Evolutionary conservation across 768 basidiomycete genomes (phyloP).

Genomic region (Cystofilobasidium ferigula): DNA sequence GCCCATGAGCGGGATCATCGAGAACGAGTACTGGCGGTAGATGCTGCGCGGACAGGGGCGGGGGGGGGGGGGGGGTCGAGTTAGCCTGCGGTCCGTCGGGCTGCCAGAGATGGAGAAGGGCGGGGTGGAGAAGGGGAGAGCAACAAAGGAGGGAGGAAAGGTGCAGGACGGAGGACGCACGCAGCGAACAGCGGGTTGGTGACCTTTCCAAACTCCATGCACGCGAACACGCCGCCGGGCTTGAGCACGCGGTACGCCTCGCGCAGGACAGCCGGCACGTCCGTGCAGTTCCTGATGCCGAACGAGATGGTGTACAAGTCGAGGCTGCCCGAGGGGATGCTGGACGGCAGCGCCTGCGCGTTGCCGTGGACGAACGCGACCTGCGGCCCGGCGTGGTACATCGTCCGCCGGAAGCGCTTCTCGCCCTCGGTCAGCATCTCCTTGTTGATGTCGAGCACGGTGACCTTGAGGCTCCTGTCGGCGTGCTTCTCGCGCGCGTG

Average conservation of each 20-base stretch:
- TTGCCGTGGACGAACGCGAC: slow-evolving; percentile 87
- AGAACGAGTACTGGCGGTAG: slow-evolving; percentile 93
- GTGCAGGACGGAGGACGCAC: slow-evolving; percentile 43
- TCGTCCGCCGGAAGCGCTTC: slow-evolving; percentile 84
- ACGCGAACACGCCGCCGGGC: slow-evolving; percentile 89
- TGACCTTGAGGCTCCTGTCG: slow-evolving; percentile 78
- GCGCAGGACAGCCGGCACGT: slow-evolving; percentile 69
- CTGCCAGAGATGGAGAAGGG: not conserved
- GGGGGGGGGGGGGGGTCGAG: not conserved
- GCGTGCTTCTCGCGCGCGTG: slow-evolving; percentile 76
- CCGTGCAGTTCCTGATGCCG: slow-evolving; percentile 94
- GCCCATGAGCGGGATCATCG: slow-evolving; percentile 86
- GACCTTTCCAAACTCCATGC: slow-evolving; percentile 91
- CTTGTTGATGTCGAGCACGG: slow-evolving; percentile 84
- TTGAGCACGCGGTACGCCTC: slow-evolving; percentile 91
- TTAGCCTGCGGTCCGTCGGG: too few relatives aligned
- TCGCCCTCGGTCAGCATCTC: slow-evolving; percentile 91
- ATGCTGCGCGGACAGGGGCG: slow-evolving; percentile 45
- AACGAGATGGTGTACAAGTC: slow-evolving; percentile 98
- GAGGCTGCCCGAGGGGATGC: slow-evolving; percentile 70
- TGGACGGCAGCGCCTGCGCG: slow-evolving; percentile 62
- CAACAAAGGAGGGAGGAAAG: not conserved
- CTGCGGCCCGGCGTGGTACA: slow-evolving; percentile 95
- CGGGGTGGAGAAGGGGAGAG: not conserved
- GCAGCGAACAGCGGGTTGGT: slow-evolving; percentile 71